Conservation (phyloP, 495 filamentous ascomycete species). For the Staphylotrichum tortipilum region DNA sequence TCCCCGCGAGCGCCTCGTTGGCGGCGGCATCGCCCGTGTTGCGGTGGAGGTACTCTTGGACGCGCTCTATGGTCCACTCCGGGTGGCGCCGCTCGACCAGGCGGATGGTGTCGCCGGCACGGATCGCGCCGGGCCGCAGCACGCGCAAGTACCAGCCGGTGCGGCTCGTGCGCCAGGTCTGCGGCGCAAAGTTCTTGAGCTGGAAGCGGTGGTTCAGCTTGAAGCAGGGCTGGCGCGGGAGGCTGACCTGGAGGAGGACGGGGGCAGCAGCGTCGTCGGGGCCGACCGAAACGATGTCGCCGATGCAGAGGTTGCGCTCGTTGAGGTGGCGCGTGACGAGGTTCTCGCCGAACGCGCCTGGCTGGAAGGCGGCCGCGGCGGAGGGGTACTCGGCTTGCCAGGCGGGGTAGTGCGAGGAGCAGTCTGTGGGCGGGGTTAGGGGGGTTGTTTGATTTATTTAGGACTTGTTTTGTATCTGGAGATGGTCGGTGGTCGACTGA, state of each 20-base stretch:
- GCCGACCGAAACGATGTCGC: slow-evolving; percentile 41
- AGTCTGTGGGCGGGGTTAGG: slow-evolving; percentile 27
- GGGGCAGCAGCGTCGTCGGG: neutral
- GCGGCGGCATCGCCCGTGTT: slow-evolving; percentile 33
- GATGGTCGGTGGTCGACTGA: slow-evolving; percentile 16
- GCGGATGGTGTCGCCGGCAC: slow-evolving; percentile 37
- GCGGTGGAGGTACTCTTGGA: slow-evolving; percentile 48
- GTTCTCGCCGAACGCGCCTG: slow-evolving; percentile 53
- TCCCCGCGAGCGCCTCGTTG: slow-evolving; percentile 37
- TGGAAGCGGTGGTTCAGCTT: slow-evolving; percentile 51
- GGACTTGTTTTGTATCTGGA: neutral
- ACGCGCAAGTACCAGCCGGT: slow-evolving; percentile 53
- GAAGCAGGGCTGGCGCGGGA: slow-evolving; percentile 48
- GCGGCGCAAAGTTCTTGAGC: slow-evolving; percentile 44
- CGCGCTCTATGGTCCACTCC: slow-evolving; percentile 45
- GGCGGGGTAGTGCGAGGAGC: slow-evolving; percentile 41
- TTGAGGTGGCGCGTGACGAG: slow-evolving; percentile 42
- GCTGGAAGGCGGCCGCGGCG: slow-evolving; percentile 33
- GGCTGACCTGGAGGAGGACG: slow-evolving; percentile 26
- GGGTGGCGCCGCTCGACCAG: slow-evolving; percentile 39
- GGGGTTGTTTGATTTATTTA: neutral
- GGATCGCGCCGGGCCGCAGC: slow-evolving; percentile 36
- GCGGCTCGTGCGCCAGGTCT: slow-evolving; percentile 41
- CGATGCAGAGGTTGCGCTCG: slow-evolving; percentile 51
- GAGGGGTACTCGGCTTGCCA: slow-evolving; percentile 40